Evolutionary conservation across 2,329 filamentous ascomycete species (phyloP), one percentile per base, ranked within the genome.

Genomic region (Neonectria magnoliae): DNA sequence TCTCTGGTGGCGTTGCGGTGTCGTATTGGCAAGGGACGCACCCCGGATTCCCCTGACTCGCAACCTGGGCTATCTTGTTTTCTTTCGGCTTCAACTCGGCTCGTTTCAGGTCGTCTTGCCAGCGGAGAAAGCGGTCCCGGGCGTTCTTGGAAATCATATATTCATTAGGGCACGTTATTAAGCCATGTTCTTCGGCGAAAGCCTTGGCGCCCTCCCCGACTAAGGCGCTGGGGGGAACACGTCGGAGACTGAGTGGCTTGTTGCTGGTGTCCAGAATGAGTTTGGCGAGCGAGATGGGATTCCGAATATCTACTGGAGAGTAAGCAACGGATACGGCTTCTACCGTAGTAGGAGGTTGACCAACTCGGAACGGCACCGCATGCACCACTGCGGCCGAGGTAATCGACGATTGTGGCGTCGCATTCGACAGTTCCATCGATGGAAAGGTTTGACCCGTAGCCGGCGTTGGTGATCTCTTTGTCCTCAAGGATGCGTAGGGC

Each of bases 401-500:
- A 92, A 75, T 99, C 94, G 44, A 99, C 92, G 58, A 99, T 88
- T 0, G 93, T 94, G 60, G 96, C 96, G 82, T 99, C 96, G 72
- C 94, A 97, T 78, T 99, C 96, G 13, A 98, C 96, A 1, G 90
- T 88, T 1, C 96, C 96, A 71, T 98, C 91, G 67, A 97, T 92
- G 48, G 93, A 91, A 25, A 99, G 83, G 74, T 99, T 99, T 80
- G 96, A 99, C 51, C 97, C 96, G 76, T 92, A 98, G 0, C 96
- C 96, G 41, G 95, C 93, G 77, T 99, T 99, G 38, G 97, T 99
- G 70, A 99, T 97, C 74, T 98, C 94, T 62, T 92, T 90, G 76
- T 99, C 93, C 80, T 99, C 96, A 18, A 99, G 88, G 20, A 93
- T 85, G 71, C 91, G 93, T 73, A 99, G 89, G 31, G 96, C 93